These are phyloP conservation scores for Cynanchum wilfordii DNA, from an alignment of 257 asterid species.

Conservation along the genomic window DNA sequence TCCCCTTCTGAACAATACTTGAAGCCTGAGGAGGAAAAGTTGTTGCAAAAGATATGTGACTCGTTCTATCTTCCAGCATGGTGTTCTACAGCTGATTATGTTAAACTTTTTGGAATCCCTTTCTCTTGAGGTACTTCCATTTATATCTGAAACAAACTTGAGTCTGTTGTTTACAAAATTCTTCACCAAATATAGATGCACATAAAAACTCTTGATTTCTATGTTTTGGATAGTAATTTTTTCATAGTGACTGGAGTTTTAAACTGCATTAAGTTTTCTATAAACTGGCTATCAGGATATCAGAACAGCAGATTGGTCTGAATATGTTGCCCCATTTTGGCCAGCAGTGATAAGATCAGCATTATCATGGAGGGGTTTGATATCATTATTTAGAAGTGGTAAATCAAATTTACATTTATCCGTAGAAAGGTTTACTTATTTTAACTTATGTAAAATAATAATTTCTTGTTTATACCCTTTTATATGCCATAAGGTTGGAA, in stretches of 20 bases:
- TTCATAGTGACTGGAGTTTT: background rate
- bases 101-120: slow-evolving; percentile 60
- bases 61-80: slow-evolving; percentile 88
- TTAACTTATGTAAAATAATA: background rate
- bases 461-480: background rate
- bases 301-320: slow-evolving; percentile 82
- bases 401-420: slow-evolving; percentile 10
- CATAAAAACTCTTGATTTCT: background rate
- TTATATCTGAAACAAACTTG: background rate
- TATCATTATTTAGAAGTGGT: slow-evolving; percentile 77
- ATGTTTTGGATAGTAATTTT: background rate
- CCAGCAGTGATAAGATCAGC: slow-evolving; percentile 90
- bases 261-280: background rate
- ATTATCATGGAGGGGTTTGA: slow-evolving; percentile 82
- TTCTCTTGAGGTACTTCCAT: slow-evolving; percentile 57
- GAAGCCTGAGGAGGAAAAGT: slow-evolving; percentile 51
- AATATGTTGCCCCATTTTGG: slow-evolving; percentile 94
- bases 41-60: slow-evolving; percentile 61
- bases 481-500: slow-evolving; percentile 66
- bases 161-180: background rate
- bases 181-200: background rate
- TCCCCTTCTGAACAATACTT: slow-evolving; percentile 63
- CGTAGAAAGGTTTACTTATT: background rate
- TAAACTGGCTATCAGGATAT: slow-evolving; percentile 51
- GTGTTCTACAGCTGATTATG: slow-evolving; percentile 88